Percentiles rank a stretch among this genome's conserved stretches.
These are phyloP conservation scores for Cordyceps militaris DNA, from an alignment of 2,329 filamentous ascomycete genomes.

Conservation along the genomic window DNA sequence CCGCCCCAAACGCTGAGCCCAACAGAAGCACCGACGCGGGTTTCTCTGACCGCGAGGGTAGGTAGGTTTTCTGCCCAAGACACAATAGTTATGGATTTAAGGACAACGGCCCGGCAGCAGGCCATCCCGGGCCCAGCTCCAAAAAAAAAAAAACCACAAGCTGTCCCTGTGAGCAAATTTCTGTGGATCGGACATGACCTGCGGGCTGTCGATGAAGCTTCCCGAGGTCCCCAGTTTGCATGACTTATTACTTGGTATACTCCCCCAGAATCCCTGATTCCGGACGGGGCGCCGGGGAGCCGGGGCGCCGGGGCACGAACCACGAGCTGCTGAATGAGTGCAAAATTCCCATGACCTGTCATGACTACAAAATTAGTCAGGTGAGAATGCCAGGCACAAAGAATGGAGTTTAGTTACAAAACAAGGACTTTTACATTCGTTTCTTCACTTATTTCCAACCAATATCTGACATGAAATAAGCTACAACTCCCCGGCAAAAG, in stretches of 20 bases:
- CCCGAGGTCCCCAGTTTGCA: neutral
- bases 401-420: too few species aligned
- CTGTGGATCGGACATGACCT: constrained; percentile 3
- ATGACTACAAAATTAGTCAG: too few species aligned
- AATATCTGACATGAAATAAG: neutral
- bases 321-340: too few species aligned
- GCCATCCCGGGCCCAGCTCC: neutral
- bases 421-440: neutral
- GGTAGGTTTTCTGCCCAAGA: neutral
- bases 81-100: neutral
- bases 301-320: too few species aligned
- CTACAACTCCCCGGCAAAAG: neutral
- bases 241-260: constrained; percentile 3
- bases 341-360: too few species aligned
- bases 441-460: neutral
- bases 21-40: neutral
- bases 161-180: constrained; percentile 9
- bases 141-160: neutral
- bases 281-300: too few species aligned
- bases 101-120: neutral
- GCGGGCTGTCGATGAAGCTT: neutral
- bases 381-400: too few species aligned
- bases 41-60: neutral
- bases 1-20: neutral
- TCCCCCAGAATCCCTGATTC: neutral